Percentiles rank a stretch among this genome's conserved stretches.
Conservation (phyloP, 1,284 basidiomycete genomes). For the Sutorius eximius region DNA sequence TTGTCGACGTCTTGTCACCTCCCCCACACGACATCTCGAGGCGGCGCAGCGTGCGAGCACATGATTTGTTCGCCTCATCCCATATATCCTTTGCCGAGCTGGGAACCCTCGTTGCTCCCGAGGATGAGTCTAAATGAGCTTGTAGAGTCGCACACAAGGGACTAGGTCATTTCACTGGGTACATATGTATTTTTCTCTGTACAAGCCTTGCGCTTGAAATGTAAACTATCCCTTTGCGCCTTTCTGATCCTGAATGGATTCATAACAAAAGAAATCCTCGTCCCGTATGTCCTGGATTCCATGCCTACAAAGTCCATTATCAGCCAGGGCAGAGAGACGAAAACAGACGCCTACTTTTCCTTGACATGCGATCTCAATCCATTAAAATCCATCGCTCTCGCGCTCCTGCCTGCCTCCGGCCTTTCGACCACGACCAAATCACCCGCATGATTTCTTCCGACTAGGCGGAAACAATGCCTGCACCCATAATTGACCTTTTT, state of each 20-base stretch:
- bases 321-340: background rate
- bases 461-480: slow-evolving; percentile 45
- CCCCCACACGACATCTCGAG: slow-evolving; percentile 7
- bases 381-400: slow-evolving; percentile 45
- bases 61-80: slow-evolving; percentile 28
- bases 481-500: slow-evolving; percentile 48
- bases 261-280: slow-evolving; percentile 40
- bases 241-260: background rate
- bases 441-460: background rate
- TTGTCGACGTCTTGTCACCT: slow-evolving; percentile 27
- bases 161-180: background rate
- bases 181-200: background rate
- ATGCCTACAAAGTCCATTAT: slow-evolving; percentile 36
- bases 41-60: slow-evolving; percentile 26
- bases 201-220: background rate
- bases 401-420: background rate
- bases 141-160: background rate
- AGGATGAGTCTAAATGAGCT: background rate
- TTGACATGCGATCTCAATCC: slow-evolving; percentile 61
- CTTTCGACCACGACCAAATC: background rate
- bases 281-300: slow-evolving; percentile 40
- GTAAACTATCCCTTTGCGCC: background rate
- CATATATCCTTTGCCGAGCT: slow-evolving; percentile 31
- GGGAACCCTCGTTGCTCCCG: slow-evolving; percentile 23
- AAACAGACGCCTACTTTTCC: slow-evolving; percentile 45